phyloP scores from a whole-genome alignment of 1,139 yeast species.

The Blastobotrys buckinghamii region DNA sequence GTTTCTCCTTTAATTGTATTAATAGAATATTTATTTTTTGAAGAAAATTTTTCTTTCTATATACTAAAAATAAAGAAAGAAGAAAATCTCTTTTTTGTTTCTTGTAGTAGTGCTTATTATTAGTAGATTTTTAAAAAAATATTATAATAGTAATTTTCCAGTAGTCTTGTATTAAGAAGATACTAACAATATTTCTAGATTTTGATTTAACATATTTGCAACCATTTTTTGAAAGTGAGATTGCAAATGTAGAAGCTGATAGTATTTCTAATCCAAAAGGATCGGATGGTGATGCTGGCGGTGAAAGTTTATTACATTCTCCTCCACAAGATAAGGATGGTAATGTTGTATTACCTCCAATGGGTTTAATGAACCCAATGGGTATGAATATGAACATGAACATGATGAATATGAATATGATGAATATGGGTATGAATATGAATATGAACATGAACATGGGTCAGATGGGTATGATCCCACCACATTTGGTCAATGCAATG shows the following conservation, averaged over 20 bases:
- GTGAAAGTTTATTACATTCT: conserved; percentile 1
- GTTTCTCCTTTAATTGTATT: not conserved
- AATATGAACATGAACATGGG: too few relatives aligned
- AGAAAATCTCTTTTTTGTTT: not conserved
- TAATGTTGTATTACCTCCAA: too few relatives aligned
- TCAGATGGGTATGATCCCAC: conserved; percentile 4
- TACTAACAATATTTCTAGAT: not conserved
- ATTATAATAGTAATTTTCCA: too few relatives aligned
- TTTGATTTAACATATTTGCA: not conserved
- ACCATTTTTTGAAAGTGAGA: not conserved
- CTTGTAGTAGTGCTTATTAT: not conserved
- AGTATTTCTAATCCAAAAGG: not conserved
- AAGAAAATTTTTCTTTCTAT: too few relatives aligned
- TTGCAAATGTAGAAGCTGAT: not conserved
- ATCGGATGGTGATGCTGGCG: not conserved
- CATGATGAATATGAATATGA: too few relatives aligned
- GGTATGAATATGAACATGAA: too few relatives aligned
- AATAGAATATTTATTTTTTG: not conserved
- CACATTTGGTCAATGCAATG: not conserved
- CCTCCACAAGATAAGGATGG: too few relatives aligned
- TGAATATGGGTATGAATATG: too few relatives aligned
- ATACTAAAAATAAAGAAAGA: not conserved
- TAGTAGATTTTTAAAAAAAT: not conserved
- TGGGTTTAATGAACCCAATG: too few relatives aligned
- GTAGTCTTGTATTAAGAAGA: too few relatives aligned